A percentile compares a stretch with the other conserved stretches of the same genome.
phyloP scores from a whole-genome alignment of 2,329 filamentous ascomycete genomes.

The Fusarium hainanense region DNA sequence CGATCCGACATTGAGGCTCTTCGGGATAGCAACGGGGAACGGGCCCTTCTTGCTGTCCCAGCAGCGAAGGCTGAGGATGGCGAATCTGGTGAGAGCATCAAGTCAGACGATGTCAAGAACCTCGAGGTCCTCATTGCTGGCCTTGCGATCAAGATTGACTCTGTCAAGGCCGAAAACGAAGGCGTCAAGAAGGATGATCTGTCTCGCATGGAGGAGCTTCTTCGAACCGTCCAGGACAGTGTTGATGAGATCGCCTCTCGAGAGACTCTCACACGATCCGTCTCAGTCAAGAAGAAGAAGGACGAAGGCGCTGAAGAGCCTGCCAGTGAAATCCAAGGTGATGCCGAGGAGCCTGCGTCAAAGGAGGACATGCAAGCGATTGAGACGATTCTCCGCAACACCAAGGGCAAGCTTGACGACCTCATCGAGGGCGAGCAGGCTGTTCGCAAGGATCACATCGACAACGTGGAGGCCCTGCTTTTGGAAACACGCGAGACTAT shows the following conservation, averaged over 20 bases:
- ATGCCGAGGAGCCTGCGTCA: constrained; percentile 54
- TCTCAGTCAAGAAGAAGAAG: constrained; percentile 33
- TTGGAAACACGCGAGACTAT: constrained; percentile 81
- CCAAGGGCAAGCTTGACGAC: constrained; percentile 88
- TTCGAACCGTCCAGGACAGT: constrained; percentile 59
- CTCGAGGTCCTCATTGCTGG: constrained; percentile 86
- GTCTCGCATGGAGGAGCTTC: constrained; percentile 64
- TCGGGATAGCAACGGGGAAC: constrained; percentile 63
- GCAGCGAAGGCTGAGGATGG: constrained; percentile 40
- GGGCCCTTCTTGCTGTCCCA: constrained; percentile 59
- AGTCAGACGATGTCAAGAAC: constrained; percentile 82
- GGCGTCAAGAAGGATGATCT: constrained; percentile 65
- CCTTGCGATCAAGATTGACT: constrained; percentile 84
- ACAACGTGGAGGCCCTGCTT: constrained; percentile 73
- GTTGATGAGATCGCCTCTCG: constrained; percentile 58
- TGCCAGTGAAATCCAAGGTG: constrained; percentile 16
- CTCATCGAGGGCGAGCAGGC: constrained; percentile 77
- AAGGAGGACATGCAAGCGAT: constrained; percentile 90
- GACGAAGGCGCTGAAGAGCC: constrained; percentile 32
- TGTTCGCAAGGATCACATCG: constrained; percentile 73
- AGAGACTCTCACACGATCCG: constrained; percentile 40
- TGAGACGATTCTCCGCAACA: constrained; percentile 89
- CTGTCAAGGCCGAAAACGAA: constrained; percentile 50
- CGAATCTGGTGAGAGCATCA: constrained; percentile 63
- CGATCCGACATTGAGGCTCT: constrained; percentile 80